These are phyloP conservation scores for Aureobasidium subglaciale DNA, from an alignment of 2,329 filamentous ascomycete species.

Conservation along the genomic window DNA sequence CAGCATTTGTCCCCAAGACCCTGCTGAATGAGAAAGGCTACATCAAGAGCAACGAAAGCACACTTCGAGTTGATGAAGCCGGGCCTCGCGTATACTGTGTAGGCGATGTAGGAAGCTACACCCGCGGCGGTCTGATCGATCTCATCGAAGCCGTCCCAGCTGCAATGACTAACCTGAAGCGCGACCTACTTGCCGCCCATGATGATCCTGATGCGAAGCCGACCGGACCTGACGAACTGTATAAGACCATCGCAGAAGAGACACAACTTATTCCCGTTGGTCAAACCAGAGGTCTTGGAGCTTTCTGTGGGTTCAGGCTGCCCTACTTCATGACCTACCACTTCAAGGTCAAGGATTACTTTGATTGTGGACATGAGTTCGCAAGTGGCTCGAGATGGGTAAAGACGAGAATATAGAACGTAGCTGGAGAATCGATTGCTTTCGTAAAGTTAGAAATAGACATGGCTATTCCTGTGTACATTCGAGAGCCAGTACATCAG, in stretches of 20 bases:
- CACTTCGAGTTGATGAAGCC: slow-evolving; percentile 39
- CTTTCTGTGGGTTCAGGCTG: slow-evolving; percentile 29
- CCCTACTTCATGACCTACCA: slow-evolving; percentile 31
- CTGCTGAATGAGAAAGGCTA: slow-evolving; percentile 42
- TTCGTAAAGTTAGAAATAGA: no score
- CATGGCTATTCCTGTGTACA: no score
- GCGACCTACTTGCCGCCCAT: slow-evolving; percentile 36
- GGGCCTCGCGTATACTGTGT: slow-evolving; percentile 42
- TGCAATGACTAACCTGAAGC: slow-evolving; percentile 38
- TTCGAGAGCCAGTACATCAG: no score
- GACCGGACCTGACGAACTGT: slow-evolving; percentile 24
- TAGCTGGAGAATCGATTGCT: no score
- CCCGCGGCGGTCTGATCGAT: slow-evolving; percentile 36
- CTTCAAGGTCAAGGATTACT: slow-evolving; percentile 26
- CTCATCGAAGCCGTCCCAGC: slow-evolving; percentile 35
- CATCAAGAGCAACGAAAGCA: slow-evolving; percentile 41
- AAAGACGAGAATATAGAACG: no score
- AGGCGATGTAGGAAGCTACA: slow-evolving; percentile 41
- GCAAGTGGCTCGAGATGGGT: no score
- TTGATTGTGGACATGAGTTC: no score
- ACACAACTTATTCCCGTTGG: slow-evolving; percentile 36
- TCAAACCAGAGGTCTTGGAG: slow-evolving; percentile 32
- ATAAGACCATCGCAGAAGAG: slow-evolving; percentile 28
- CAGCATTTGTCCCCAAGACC: slow-evolving; percentile 42
- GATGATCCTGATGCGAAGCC: slow-evolving; percentile 21